These are phyloP conservation scores for Podaxis mareebaensis DNA, from an alignment of 768 basidiomycete genomes.

Conservation along the genomic window DNA sequence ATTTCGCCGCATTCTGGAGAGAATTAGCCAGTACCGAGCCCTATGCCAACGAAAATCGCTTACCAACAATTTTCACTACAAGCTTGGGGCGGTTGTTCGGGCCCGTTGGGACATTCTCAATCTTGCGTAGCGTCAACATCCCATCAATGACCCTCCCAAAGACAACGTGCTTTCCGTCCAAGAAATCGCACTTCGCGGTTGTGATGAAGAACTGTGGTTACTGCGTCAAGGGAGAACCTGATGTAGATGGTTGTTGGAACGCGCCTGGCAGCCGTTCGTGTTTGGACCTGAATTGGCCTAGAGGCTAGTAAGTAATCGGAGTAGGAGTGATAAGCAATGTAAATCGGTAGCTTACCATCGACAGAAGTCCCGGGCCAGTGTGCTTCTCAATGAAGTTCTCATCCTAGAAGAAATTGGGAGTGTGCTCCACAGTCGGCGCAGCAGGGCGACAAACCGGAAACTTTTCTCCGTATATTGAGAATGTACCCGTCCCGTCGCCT, in stretches of 20 bases:
- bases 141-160: constrained; percentile 91
- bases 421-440: neutral
- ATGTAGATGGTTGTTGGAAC: constrained; percentile 14
- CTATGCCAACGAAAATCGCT: too few relatives aligned
- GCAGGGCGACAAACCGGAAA: constrained; percentile 63
- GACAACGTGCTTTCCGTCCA: constrained; percentile 93
- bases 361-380: constrained; percentile 79
- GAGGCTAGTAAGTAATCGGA: neutral
- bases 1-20: too few relatives aligned
- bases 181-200: constrained; percentile 90
- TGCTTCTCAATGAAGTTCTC: constrained; percentile 96
- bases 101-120: constrained; percentile 94
- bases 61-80: constrained; percentile 81
- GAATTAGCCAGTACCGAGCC: too few relatives aligned
- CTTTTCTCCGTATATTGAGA: constrained; percentile 96
- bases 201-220: constrained; percentile 91
- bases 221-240: neutral
- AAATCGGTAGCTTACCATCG: constrained; percentile 64
- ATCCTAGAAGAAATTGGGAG: constrained; percentile 51
- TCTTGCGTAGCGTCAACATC: constrained; percentile 93
- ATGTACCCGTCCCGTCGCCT: constrained; percentile 91
- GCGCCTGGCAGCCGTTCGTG: constrained; percentile 89
- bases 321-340: neutral
- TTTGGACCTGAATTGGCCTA: constrained; percentile 95
- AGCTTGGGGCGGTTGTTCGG: constrained; percentile 89